A percentile compares a stretch with the other conserved stretches of the same genome.
phyloP scores from a whole-genome alignment of 2,329 filamentous ascomycete genomes.

The Paracorniculantispora psalliotae region DNA sequence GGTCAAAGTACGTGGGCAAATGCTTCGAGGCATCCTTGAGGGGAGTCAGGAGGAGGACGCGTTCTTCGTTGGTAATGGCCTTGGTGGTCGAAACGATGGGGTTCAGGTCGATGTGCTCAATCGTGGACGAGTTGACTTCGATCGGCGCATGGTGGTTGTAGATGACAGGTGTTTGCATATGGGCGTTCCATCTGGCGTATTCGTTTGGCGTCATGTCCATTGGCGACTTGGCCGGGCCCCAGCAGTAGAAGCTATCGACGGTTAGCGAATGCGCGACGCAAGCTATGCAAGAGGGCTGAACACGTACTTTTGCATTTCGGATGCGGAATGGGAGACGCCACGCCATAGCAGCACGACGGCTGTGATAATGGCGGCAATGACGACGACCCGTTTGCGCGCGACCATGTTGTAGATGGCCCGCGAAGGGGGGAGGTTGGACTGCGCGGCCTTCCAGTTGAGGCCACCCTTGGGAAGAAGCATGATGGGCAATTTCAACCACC shows the following conservation, averaged over 20 bases:
- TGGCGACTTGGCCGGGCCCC: constrained; percentile 89
- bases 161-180: constrained; percentile 85
- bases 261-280: constrained; percentile 3
- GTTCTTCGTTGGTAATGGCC: constrained; percentile 75
- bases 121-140: constrained; percentile 74
- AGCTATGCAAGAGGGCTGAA: neutral
- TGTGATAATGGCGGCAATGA: constrained; percentile 65
- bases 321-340: constrained; percentile 72
- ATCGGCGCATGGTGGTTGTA: constrained; percentile 94
- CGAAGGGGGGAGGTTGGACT: constrained; percentile 70
- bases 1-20: constrained; percentile 87
- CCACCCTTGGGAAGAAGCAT: constrained; percentile 93
- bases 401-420: constrained; percentile 66
- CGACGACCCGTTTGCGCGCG: constrained; percentile 71
- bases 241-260: constrained; percentile 81
- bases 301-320: constrained; percentile 83
- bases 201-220: constrained; percentile 94
- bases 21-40: constrained; percentile 82
- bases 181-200: constrained; percentile 80
- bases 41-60: constrained; percentile 86
- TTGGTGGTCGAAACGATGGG: constrained; percentile 73
- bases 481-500: constrained; percentile 28
- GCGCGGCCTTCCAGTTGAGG: constrained; percentile 88
- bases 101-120: constrained; percentile 80
- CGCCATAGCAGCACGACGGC: constrained; percentile 82